Percentiles rank a stretch among this genome's conserved stretches.
phyloP scores from a whole-genome alignment of 2,329 filamentous ascomycete genomes.

The Colletotrichum echinochloae region DNA sequence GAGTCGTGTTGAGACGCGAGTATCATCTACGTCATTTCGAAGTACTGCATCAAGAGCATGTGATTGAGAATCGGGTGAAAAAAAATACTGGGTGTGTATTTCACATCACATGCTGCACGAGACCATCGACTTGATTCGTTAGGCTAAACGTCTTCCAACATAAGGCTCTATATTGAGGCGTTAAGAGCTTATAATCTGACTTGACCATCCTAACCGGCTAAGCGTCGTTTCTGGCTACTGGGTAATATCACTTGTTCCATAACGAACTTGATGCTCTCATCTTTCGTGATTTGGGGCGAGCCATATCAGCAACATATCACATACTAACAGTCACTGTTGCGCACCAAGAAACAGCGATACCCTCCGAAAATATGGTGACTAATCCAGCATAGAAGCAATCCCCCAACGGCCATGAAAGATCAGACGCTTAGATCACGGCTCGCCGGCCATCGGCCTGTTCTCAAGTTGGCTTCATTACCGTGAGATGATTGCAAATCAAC shows the following conservation, averaged over 20 bases:
- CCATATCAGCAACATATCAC: not conserved
- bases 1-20: not conserved
- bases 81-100: no score
- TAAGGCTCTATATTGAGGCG: no score
- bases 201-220: not conserved
- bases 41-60: not conserved
- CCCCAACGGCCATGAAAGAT: not conserved
- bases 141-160: no score
- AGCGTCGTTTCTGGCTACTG: not conserved
- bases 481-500: not conserved
- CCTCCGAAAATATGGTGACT: no score
- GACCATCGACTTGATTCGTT: no score
- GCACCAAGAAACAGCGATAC: no score
- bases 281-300: not conserved
- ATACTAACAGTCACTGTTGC: not conserved
- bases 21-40: not conserved
- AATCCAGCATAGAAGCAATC: no score
- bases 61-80: not conserved
- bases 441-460: not conserved
- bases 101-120: no score
- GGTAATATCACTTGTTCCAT: no score
- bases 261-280: no score
- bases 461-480: not conserved
- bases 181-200: no score
- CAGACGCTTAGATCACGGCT: not conserved